Evolutionary conservation across 495 filamentous ascomycete species (phyloP), one percentile per base, ranked within the genome.

Genomic region (Neurospora sublineolata): DNA sequence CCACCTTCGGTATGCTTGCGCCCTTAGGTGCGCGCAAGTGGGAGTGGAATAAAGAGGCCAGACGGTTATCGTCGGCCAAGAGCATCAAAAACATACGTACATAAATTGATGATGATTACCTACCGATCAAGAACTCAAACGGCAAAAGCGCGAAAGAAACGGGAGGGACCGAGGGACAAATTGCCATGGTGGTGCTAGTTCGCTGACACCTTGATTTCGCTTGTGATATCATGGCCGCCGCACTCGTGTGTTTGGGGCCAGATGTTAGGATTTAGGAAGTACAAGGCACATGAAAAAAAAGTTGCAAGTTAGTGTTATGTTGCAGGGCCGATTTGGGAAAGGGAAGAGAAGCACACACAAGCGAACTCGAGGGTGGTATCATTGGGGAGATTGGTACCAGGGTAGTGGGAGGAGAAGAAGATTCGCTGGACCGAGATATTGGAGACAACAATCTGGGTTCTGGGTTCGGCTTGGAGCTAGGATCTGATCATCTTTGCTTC

Each of bases 151-250:
- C 44, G 11, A 68, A 20, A 44, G 33, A 71, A 67, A 68, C 20
- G 42, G 8, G 39, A 70, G 33, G 23, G n/a, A 18, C 39, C 16
- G 36, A 70, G 16, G 27, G 41, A 36, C 0, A 70, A 9, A 70
- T 20, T 33, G 27, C 69, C 23, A 44, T 70, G 39, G 69, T 36
- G 69, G 38, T 36, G 27, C 23, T n/a, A 46, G 38, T 44, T 27
- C 39, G 38, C 20, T 41, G 8, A 58, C 46, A 58, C 12, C 36
- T 37, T 72, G 68, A 72, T 72, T 72, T 70, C 37, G 71, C 71
- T 72, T 72, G 68, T 72, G 30, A 60, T 70, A 69, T 58, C 60
- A 58, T 37, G 30, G 71, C 71, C 42, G 33, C 30, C 27, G 46
- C 46, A 58, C 20, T 58, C 46, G 46, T 58, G 46, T 27, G 46